Conservation (phyloP, 176 grass and related monocot species). For the Miscanthus lutarioriparius region DNA sequence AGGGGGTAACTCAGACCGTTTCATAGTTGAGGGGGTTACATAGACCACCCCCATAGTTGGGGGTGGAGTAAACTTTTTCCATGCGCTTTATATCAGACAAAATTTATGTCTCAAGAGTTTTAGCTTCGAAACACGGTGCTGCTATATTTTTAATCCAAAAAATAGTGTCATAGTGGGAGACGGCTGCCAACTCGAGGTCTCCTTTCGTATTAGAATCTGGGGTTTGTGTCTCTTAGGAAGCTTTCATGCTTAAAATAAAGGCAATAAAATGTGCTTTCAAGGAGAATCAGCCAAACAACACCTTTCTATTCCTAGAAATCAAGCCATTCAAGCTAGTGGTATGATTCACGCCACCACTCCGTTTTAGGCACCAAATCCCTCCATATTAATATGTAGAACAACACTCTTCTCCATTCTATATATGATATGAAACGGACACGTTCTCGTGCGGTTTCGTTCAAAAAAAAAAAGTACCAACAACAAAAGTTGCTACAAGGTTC, state of each 20-base stretch:
- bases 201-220: not conserved
- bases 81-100: too few relatives aligned
- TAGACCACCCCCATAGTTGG: too few relatives aligned
- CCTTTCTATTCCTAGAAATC: not conserved
- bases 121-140: too few relatives aligned
- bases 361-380: not conserved
- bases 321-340: not conserved
- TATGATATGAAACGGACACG: too few relatives aligned
- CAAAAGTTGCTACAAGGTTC: too few relatives aligned
- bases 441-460: too few relatives aligned
- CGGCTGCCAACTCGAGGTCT: not conserved
- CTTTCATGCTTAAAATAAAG: not conserved
- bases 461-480: not conserved
- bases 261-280: not conserved
- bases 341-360: not conserved
- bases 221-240: not conserved
- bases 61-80: too few relatives aligned
- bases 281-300: not conserved
- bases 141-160: not conserved
- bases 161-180: not conserved
- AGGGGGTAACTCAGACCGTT: too few relatives aligned
- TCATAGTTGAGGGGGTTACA: too few relatives aligned
- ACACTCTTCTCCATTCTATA: too few relatives aligned
- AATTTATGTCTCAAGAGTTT: too few relatives aligned
- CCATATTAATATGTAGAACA: not conserved